phyloP scores from a whole-genome alignment of 768 basidiomycete species.

The Amanita rimosa region DNA sequence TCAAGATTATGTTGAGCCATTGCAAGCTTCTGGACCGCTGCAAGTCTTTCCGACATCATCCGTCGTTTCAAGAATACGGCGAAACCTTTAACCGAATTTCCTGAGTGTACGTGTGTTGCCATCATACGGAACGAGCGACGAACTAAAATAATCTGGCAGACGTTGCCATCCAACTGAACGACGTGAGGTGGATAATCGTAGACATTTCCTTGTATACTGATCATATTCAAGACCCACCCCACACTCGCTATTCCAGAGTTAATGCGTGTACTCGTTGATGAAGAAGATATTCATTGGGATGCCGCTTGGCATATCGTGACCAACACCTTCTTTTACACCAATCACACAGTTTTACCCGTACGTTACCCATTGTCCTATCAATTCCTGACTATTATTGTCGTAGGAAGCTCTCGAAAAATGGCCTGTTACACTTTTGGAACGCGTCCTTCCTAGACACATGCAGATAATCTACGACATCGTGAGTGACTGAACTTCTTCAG shows the following conservation, averaged over 20 bases:
- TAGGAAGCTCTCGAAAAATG: conserved; percentile 87
- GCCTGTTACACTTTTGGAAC: conserved; percentile 79
- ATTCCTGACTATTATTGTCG: background rate
- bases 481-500: conserved; percentile 18
- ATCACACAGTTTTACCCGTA: conserved; percentile 83
- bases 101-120: conserved; percentile 52
- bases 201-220: background rate
- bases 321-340: conserved; percentile 92
- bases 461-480: conserved; percentile 91
- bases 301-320: conserved; percentile 82
- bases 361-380: background rate
- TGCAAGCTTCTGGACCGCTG: conserved; percentile 74
- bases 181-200: conserved; percentile 33
- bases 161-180: conserved; percentile 92
- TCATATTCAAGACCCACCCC: conserved; percentile 65
- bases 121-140: background rate
- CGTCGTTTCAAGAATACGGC: conserved; percentile 88
- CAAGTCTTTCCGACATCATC: conserved; percentile 80
- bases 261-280: conserved; percentile 86
- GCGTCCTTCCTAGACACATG: conserved; percentile 80
- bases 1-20: background rate
- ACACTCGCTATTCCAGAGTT: conserved; percentile 92
- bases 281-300: conserved; percentile 81
- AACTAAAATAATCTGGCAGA: conserved; percentile 25
- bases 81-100: conserved; percentile 68